A percentile compares a stretch with the other conserved stretches of the same genome.
Conservation (phyloP, 805 yeast genomes). For the Schwanniomyces yamadae region DNA sequence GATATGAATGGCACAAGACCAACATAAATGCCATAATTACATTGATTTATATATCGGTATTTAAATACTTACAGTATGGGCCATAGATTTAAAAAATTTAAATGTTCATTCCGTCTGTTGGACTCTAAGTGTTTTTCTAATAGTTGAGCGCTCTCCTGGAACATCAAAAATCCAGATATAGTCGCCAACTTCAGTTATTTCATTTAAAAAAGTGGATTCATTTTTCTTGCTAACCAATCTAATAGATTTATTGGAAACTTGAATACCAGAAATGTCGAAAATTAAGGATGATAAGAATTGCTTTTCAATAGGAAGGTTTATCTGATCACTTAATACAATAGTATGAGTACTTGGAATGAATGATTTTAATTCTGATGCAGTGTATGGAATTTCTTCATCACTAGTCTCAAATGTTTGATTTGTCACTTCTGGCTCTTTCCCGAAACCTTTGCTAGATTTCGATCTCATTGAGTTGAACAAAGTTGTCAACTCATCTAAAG, state of each 20-base stretch:
- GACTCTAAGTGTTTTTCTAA: slow-evolving; percentile 10
- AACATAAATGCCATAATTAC: no score
- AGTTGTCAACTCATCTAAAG: slow-evolving; percentile 37
- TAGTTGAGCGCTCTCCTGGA: slow-evolving; percentile 23
- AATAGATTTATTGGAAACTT: slow-evolving; percentile 26
- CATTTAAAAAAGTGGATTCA: slow-evolving; percentile 6
- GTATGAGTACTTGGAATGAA: slow-evolving; percentile 25
- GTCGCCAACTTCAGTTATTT: slow-evolving; percentile 24
- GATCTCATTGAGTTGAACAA: slow-evolving; percentile 33
- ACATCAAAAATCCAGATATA: slow-evolving; percentile 27
- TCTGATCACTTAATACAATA: slow-evolving; percentile 13
- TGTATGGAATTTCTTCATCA: slow-evolving; percentile 18
- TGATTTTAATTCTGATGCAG: slow-evolving; percentile 32
- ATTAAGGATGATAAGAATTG: slow-evolving; percentile 21
- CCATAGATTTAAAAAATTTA: no score
- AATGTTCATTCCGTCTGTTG: slow-evolving; percentile 1
- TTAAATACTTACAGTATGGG: no score
- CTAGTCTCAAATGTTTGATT: slow-evolving; percentile 14
- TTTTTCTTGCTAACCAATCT: slow-evolving; percentile 3
- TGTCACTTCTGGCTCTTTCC: neutral
- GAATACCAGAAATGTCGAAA: slow-evolving; percentile 31
- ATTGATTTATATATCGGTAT: no score
- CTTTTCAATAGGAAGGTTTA: slow-evolving; percentile 28
- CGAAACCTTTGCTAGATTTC: neutral
- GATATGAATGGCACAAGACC: no score